Base-by-base conservation (phyloP, 2,329 filamentous ascomycete species). In the Trichoderma polysporum region DNA sequence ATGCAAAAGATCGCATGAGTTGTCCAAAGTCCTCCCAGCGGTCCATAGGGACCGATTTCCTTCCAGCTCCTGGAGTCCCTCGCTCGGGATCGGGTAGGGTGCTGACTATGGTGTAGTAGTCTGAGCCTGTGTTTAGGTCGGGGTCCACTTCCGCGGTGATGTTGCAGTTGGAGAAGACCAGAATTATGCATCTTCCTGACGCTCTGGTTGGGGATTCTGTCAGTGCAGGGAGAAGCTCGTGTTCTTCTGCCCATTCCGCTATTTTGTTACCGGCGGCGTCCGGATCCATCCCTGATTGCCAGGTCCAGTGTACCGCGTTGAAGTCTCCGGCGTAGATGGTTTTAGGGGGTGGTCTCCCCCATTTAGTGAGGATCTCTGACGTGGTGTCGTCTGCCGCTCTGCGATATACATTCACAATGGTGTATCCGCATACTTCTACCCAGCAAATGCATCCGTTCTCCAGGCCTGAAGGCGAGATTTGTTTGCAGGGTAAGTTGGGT, bases 121-220 rank as follows among this genome's bases (percentile, higher is more conserved):
- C 69, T 22, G 67, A 70, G 50, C 60, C 64, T 41, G 65, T 69
- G 39, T 65, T 60, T 19, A 70, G 67, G 50, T 69, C 64, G 50
- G 62, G 63, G 33, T 66, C 50, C 52, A 69, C 29, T 29, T 33
- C 67, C 57, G 68, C 65, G 49, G 60, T 54, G 9, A 62, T 41
- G 35, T 49, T 47, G 47, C 65, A 29, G 39, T 70, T 69, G 13
- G 66, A 47, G 53, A 69, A 68, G 45, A 60, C 66, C 6, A 69
- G 60, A 56, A 68, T 60, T n/a, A 35, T 57, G 31, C 35, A 50
- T 17, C 22, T 52, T 8, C 59, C 59, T 8, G 22, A 45, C 9
- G 19, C 17, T 9, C 41, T 62, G 17, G 59, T 62, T 4, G 45
- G 59, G 19, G n/a, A 9, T n/a, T 37, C 59, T 5, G 17, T 17